Conservation (phyloP, 169 alveolate genomes). For the Plasmodium yoelii region DNA sequence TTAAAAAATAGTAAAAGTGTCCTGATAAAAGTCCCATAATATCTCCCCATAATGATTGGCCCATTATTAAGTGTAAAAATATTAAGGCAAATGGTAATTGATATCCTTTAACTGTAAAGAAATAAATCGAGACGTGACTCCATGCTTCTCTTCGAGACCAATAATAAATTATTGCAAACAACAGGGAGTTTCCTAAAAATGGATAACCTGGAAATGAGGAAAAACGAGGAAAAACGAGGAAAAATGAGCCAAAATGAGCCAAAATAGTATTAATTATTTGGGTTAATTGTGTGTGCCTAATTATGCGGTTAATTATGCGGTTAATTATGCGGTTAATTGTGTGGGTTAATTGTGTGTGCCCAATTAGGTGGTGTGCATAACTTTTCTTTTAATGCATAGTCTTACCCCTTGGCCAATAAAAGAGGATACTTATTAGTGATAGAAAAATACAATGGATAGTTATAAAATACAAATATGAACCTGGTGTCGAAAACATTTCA, state of each 20-base stretch:
- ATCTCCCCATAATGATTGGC: constrained; percentile 90
- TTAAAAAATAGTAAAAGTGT: constrained; percentile 85
- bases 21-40: constrained; percentile 91
- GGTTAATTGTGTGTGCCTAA: background rate
- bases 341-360: too few relatives aligned
- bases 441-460: constrained; percentile 82
- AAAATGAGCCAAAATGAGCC: background rate
- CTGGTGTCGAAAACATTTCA: constrained; percentile 83
- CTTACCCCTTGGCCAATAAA: constrained; percentile 88
- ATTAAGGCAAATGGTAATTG: constrained; percentile 91
- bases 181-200: constrained; percentile 82
- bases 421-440: constrained; percentile 80
- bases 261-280: background rate
- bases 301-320: too few relatives aligned
- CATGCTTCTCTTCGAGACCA: constrained; percentile 91
- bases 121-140: constrained; percentile 87
- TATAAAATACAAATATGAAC: constrained; percentile 88
- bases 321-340: too few relatives aligned
- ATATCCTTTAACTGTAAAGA: constrained; percentile 88
- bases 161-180: constrained; percentile 88
- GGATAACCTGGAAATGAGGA: constrained; percentile 88
- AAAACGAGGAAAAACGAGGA: too few relatives aligned
- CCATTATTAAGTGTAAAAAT: constrained; percentile 89
- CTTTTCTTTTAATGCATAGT: constrained; percentile 1
- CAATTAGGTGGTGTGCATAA: background rate